Evolutionary conservation across 768 basidiomycete genomes (phyloP), one percentile per base, ranked within the genome.

Genomic region (Amanita jacksonii): DNA sequence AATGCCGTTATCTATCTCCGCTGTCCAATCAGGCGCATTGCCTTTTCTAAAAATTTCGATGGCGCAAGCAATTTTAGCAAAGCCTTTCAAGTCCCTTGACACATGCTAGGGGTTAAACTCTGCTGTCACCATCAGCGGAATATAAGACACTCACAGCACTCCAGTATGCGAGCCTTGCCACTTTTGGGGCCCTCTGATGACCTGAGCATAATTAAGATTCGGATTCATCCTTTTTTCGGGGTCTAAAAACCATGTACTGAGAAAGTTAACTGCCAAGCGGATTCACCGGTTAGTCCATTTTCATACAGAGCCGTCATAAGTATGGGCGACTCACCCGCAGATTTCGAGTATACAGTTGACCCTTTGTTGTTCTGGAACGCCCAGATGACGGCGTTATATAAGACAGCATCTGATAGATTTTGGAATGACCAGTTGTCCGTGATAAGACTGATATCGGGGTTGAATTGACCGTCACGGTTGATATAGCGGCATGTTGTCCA

Each of bases 191-290:
- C 68, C 70, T 6, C 70, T 61, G 43, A 64, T 39, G 57, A 77
- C 68, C 50, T 79, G 77, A 0, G 64, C 70, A 53, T 69, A 84
- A 46, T 77, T 66, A 32, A 85, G 58, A 51, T 79, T 75, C 0
- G 80, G 80, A 43, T 76, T 80, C 80, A 84, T 82, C 28, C 51
- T 60, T 1, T 80, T 82, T 3, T 57, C 61, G 1, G 55, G 50
- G 48, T 79, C 64, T n/a, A 81, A 48, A 63, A 83, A 85, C 75
- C 77, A 81, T 0, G 72, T 66, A 15, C 68, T 54, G 46, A 83
- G 55, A 54, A 67, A 76, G 4, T 56, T 54, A 3, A 67, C 75
- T 65, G 57, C 47, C 39, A 4, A 23, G 35, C n/a, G n/a, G n/a
- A n/a, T n/a, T n/a, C n/a, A n/a, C n/a, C n/a, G n/a, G n/a, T n/a